Conservation (phyloP, 192 early-diverging fungal genomes). For the Rhizophagus sp. region DNA sequence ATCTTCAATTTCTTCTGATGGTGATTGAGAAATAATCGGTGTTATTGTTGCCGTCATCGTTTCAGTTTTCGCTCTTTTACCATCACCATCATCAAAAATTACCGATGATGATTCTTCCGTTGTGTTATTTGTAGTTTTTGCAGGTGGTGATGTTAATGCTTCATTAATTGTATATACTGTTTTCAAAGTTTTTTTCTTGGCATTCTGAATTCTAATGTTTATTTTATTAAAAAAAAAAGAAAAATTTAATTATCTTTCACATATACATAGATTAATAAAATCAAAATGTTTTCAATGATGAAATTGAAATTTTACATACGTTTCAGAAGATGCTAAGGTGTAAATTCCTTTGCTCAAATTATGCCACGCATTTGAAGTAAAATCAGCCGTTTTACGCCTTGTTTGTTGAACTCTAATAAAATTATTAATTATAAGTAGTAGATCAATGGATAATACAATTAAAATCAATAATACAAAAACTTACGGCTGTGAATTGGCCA, state of each 20-base stretch:
- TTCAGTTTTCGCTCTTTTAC: too few species aligned
- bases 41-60: too few species aligned
- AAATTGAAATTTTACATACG: slow-evolving; percentile 1
- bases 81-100: too few species aligned
- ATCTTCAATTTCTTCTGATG: not conserved
- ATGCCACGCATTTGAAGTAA: slow-evolving; percentile 8
- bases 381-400: slow-evolving; percentile 6
- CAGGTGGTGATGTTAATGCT: not conserved
- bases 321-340: not conserved
- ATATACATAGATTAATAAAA: too few species aligned
- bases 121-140: not conserved
- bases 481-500: slow-evolving; percentile 1
- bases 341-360: slow-evolving; percentile 20
- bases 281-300: not conserved
- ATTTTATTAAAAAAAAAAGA: too few species aligned
- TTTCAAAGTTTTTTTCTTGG: not conserved
- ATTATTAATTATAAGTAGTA: not conserved
- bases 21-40: not conserved
- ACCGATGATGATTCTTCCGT: not conserved
- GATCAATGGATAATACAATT: not conserved
- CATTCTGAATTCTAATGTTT: not conserved
- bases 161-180: not conserved
- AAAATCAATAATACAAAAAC: not conserved
- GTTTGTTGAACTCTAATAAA: slow-evolving; percentile 13
- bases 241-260: too few species aligned